A percentile compares a stretch with the other conserved stretches of the same genome.
Evolutionary conservation across 768 basidiomycete species (phyloP).

Genomic region (Serendipita indica): DNA sequence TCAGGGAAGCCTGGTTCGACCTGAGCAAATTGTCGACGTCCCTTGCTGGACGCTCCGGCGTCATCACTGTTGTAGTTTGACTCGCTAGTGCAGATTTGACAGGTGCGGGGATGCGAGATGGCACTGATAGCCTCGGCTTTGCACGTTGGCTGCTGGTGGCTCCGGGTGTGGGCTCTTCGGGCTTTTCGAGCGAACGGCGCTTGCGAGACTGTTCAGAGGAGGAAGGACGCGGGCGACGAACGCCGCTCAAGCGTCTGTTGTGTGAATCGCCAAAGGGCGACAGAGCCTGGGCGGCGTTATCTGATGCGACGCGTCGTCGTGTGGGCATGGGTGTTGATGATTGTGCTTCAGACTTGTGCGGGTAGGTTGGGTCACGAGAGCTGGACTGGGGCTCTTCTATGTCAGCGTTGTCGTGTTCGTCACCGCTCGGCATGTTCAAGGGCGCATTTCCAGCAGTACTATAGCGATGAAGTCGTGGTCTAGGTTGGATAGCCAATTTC

Average conservation of each 20-base stretch:
- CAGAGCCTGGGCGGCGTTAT: background rate
- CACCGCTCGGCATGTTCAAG: background rate
- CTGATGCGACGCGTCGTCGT: background rate
- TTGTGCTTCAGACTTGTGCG: too few relatives aligned
- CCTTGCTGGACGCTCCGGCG: background rate
- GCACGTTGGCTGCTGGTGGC: background rate
- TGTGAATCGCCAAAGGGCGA: constrained; percentile 5
- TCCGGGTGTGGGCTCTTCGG: background rate
- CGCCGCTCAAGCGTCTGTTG: background rate
- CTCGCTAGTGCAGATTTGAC: background rate
- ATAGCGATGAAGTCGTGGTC: constrained; percentile 4
- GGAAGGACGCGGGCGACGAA: background rate
- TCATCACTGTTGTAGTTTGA: background rate
- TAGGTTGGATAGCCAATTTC: background rate
- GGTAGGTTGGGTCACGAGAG: too few relatives aligned
- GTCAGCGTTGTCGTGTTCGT: background rate
- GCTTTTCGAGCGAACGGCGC: constrained; percentile 7
- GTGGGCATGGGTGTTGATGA: background rate
- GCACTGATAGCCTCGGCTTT: background rate
- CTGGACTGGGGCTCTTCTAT: background rate
- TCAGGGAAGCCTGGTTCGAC: background rate
- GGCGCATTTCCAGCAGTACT: background rate
- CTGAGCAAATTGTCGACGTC: background rate
- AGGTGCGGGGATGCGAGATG: background rate
- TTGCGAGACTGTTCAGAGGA: constrained; percentile 1